A percentile compares a stretch with the other conserved stretches of the same genome.
These are phyloP conservation scores for Ophiostoma quercus DNA, from an alignment of 2,329 filamentous ascomycete genomes.

Conservation along the genomic window DNA sequence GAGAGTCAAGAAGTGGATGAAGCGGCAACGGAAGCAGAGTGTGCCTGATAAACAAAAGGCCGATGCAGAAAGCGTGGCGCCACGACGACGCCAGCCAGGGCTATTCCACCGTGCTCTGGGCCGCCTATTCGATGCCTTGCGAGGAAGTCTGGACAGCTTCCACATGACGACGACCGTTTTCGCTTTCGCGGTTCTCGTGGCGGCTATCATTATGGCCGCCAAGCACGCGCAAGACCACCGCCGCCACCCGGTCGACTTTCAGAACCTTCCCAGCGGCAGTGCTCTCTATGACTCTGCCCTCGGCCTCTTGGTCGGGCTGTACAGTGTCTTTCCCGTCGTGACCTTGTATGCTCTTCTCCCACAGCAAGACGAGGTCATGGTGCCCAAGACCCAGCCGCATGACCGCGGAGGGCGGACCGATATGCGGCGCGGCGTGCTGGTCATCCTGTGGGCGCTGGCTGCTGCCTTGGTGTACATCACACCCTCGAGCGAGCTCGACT, in stretches of 20 bases:
- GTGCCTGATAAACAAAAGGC: background rate
- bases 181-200: background rate
- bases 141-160: background rate
- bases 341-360: conserved; percentile 2
- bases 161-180: background rate
- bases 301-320: background rate
- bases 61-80: background rate
- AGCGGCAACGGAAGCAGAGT: background rate
- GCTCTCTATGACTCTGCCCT: background rate
- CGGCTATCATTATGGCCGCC: background rate
- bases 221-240: conserved; percentile 2
- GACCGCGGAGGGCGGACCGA: background rate
- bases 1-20: background rate
- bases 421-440: background rate
- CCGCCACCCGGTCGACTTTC: background rate
- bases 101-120: background rate
- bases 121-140: background rate
- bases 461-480: background rate
- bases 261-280: background rate
- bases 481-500: background rate
- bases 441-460: background rate
- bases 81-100: background rate
- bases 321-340: background rate
- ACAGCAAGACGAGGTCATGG: background rate
- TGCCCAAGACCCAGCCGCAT: background rate